Conservation (phyloP, 306 rosid genomes). For the Leucaena leucocephala region DNA sequence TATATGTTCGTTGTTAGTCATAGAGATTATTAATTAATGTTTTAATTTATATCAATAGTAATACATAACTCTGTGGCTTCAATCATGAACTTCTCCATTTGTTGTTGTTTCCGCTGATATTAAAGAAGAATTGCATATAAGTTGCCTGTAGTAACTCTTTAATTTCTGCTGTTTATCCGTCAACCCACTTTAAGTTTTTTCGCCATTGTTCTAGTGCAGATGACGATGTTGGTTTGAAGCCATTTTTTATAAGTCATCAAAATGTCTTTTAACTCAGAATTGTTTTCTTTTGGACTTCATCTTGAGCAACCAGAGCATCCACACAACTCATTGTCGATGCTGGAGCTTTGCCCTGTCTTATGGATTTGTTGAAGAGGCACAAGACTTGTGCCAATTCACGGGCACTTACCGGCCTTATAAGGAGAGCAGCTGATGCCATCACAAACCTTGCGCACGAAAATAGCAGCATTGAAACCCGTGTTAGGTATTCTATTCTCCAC, state of each 20-base stretch:
- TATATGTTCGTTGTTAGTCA: background rate
- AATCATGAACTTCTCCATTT: background rate
- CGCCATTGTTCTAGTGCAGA: background rate
- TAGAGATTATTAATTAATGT: background rate
- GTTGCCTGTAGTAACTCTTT: background rate
- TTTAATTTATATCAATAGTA: background rate
- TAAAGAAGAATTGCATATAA: background rate
- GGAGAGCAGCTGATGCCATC: constrained; percentile 66
- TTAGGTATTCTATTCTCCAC: constrained; percentile 48
- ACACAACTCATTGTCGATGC: constrained; percentile 58
- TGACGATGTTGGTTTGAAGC: background rate
- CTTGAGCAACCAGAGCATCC: constrained; percentile 62
- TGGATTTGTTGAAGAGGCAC: constrained; percentile 51
- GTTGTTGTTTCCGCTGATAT: background rate
- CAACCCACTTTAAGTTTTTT: background rate
- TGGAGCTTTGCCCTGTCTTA: constrained; percentile 62
- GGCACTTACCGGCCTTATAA: constrained; percentile 45
- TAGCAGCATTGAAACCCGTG: constrained; percentile 49
- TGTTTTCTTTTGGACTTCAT: constrained; percentile 26
- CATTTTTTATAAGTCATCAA: background rate
- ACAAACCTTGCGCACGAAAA: constrained; percentile 67
- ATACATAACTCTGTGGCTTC: background rate
- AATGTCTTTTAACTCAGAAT: constrained; percentile 5
- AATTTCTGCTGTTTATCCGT: background rate
- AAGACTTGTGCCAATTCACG: constrained; percentile 27